Evolutionary conservation across 2,329 filamentous ascomycete species (phyloP), one percentile per base, ranked within the genome.

Genomic region (Trichophyton equinum): DNA sequence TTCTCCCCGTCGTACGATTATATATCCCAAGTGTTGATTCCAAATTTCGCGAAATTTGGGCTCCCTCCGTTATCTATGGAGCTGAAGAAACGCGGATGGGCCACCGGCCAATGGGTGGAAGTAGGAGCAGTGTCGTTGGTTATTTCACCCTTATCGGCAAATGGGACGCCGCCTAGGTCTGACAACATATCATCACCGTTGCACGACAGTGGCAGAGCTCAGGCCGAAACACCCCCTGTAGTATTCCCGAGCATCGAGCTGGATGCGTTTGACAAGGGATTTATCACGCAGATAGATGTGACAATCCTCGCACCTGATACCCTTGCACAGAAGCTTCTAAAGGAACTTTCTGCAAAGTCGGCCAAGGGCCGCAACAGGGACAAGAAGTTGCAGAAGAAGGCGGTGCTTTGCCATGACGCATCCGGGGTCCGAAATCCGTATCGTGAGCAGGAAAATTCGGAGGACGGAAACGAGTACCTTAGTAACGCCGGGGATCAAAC

Each of bases 1-100:
- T 76, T 73, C 36, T 78, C 79, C 0, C 81, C 81, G 6, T 81
- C 79, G 2, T 77, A 76, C 66, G 82, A 85, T 57, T 85, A 84
- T 65, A 71, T 82, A 8, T 63, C 71, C 1, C 78, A 83, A 65
- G 81, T 85, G 2, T 73, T 85, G 4, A 66, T 80, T 1, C 82
- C 82, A 0, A 80, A 78, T 61, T 76, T 84, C 22, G 63, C 71
- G 1, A 71, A 68, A 33, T 73, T 85, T 38, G 81, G 81, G 4
- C 71, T 84, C 13, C 79, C 80, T 1, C 65, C 62, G 2, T 74
- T 84, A 47, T 67, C 69, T 0, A 67, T 76, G 2, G 67, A 67
- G 1, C 67, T 83, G 25, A 70, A 76, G 9, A 73, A 74, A 58
- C 74, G 82, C 18, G 81, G 82, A n/a, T 85, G 82, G 82, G 75